These are phyloP conservation scores for Yarrowia yakushimensis DNA, from an alignment of 805 yeast genomes.

Conservation along the genomic window DNA sequence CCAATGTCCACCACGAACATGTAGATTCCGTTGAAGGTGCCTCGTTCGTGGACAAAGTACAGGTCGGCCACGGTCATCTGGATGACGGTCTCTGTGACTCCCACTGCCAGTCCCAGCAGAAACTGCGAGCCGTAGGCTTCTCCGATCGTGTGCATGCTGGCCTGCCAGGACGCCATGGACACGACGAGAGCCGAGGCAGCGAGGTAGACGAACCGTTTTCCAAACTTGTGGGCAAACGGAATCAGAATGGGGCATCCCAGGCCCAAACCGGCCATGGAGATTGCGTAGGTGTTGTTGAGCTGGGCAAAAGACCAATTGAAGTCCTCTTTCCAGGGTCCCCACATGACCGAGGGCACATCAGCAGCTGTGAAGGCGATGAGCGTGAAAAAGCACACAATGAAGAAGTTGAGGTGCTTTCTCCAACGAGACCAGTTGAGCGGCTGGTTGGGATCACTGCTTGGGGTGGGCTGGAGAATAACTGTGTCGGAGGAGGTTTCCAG, in stretches of 20 bases:
- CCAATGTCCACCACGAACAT: not conserved
- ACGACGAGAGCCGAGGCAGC: not conserved
- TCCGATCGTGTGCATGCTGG: not conserved
- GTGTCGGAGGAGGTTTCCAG: not conserved
- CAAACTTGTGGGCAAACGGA: not conserved
- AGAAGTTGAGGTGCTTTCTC: not conserved
- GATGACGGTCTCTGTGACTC: not conserved
- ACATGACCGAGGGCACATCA: not conserved
- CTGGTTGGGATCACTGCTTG: not conserved
- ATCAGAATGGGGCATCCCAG: not conserved
- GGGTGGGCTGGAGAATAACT: not conserved
- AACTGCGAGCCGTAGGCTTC: not conserved
- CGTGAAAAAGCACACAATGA: not conserved
- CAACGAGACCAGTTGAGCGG: not conserved
- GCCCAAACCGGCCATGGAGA: not conserved
- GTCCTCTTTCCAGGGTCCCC: not conserved
- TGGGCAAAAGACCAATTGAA: not conserved
- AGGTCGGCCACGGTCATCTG: not conserved
- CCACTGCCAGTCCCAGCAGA: not conserved
- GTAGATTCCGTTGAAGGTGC: not conserved
- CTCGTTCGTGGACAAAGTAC: not conserved
- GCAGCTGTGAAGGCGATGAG: not conserved
- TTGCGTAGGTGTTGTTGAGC: not conserved
- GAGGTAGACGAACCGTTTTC: not conserved
- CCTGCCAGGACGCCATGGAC: not conserved